These are phyloP conservation scores for Exserohilum rostratum DNA, from an alignment of 2,329 filamentous ascomycete species.

Conservation along the genomic window DNA sequence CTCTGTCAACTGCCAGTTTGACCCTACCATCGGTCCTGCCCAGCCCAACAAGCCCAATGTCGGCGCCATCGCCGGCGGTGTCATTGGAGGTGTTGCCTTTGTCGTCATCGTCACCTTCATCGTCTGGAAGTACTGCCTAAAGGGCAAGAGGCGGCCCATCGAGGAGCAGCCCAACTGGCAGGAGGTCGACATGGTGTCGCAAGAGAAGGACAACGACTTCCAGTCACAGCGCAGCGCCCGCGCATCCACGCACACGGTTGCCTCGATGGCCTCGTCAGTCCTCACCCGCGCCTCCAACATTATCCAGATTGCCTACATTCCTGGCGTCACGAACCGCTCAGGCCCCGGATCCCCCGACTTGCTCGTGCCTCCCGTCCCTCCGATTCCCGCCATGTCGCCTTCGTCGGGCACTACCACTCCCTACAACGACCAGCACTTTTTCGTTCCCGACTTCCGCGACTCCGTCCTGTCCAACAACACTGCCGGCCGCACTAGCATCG, in stretches of 20 bases:
- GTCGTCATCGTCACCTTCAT: conserved; percentile 78
- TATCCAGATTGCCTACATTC: conserved; percentile 99
- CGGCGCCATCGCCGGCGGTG: conserved; percentile 89
- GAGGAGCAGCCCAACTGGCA: conserved; percentile 61
- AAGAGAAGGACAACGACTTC: conserved; percentile 64
- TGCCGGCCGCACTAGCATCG: conserved; percentile 56
- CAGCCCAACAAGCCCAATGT: conserved; percentile 62
- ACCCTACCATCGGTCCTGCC: conserved; percentile 40
- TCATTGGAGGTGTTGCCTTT: conserved; percentile 80
- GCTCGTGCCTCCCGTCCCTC: conserved; percentile 89
- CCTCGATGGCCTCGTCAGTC: conserved; percentile 93
- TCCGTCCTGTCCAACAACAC: conserved; percentile 86
- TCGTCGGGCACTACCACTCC: conserved; percentile 65
- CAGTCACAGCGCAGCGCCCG: conserved; percentile 65
- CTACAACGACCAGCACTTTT: conserved; percentile 81
- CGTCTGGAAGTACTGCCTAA: conserved; percentile 87
- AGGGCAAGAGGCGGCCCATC: conserved; percentile 71
- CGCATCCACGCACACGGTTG: conserved; percentile 81
- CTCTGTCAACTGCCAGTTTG: conserved; percentile 59
- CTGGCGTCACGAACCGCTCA: conserved; percentile 91
- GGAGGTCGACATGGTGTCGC: conserved; percentile 59
- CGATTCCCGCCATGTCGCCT: conserved; percentile 70
- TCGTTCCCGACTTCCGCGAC: conserved; percentile 88
- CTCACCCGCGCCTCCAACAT: conserved; percentile 97
- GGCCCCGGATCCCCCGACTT: conserved; percentile 80